These are phyloP conservation scores for Pleurotus giganteus DNA, from an alignment of 768 basidiomycete species.

Conservation along the genomic window DNA sequence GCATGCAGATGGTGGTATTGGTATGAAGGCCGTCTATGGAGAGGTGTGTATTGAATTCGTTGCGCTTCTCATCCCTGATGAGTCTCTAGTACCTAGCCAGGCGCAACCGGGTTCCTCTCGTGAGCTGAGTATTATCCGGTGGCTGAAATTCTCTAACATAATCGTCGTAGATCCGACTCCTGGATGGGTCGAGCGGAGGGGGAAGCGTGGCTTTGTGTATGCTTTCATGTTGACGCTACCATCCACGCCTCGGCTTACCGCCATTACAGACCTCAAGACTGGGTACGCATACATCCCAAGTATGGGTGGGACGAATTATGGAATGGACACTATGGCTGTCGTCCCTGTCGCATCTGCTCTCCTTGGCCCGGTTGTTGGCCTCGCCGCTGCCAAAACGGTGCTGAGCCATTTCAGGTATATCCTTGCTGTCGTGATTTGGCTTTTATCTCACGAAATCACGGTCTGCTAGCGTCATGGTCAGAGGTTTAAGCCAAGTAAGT, in stretches of 20 bases:
- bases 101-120: conserved; percentile 33
- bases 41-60: conserved; percentile 24
- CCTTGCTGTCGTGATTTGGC: not conserved
- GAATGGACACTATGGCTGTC: conserved; percentile 36
- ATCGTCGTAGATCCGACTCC: conserved; percentile 29
- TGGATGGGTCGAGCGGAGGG: conserved; percentile 42
- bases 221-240: conserved; percentile 1
- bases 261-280: conserved; percentile 26
- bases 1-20: conserved; percentile 41
- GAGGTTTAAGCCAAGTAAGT: conserved; percentile 31
- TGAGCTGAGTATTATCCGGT: conserved; percentile 14
- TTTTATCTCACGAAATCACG: not conserved
- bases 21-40: conserved; percentile 36
- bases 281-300: conserved; percentile 39
- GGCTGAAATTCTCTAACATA: not conserved
- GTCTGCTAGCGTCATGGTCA: conserved; percentile 36
- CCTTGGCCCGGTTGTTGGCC: conserved; percentile 37
- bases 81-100: conserved; percentile 28
- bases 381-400: conserved; percentile 38
- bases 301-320: conserved; percentile 31
- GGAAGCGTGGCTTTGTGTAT: conserved; percentile 38
- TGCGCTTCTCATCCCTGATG: not conserved
- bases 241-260: not conserved
- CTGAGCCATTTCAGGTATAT: conserved; percentile 35
- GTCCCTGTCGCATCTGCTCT: conserved; percentile 37